Evolutionary conservation across 2,329 filamentous ascomycete genomes (phyloP).

Genomic region (Teratosphaeria pseudoeucalypti): DNA sequence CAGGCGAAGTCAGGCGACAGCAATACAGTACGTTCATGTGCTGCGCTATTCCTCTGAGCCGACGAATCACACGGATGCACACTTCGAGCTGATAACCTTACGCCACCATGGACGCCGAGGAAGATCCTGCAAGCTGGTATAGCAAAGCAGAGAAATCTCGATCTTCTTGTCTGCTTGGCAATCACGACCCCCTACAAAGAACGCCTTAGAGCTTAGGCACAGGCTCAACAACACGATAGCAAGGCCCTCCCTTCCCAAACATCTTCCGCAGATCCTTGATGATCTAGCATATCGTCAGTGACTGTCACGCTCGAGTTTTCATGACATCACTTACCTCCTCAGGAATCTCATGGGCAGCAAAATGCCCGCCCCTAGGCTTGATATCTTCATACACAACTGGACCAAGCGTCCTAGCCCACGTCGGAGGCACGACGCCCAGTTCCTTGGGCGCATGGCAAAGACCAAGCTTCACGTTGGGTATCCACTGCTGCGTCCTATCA

Average conservation of each 20-base stretch:
- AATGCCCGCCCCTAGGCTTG: slow-evolving; percentile 46
- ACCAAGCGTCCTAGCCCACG: slow-evolving; percentile 49
- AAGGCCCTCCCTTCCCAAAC: slow-evolving; percentile 39
- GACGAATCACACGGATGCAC: too few species aligned
- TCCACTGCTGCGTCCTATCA: slow-evolving; percentile 31
- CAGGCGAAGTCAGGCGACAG: too few species aligned
- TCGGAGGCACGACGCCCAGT: slow-evolving; percentile 42
- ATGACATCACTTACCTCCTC: slow-evolving; percentile 15
- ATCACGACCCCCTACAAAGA: background rate
- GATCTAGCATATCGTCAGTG: slow-evolving; percentile 22
- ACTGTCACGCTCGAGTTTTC: background rate
- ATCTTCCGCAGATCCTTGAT: slow-evolving; percentile 43
- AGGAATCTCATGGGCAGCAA: slow-evolving; percentile 48
- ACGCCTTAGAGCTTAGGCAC: slow-evolving; percentile 5
- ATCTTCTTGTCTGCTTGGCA: too few species aligned
- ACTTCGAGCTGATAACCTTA: too few species aligned
- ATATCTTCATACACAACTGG: slow-evolving; percentile 47
- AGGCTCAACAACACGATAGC: slow-evolving; percentile 6
- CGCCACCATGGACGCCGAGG: too few species aligned
- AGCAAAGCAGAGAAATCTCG: too few species aligned
- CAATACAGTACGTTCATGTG: too few species aligned
- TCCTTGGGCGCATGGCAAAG: slow-evolving; percentile 51
- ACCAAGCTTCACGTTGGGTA: slow-evolving; percentile 40
- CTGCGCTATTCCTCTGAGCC: too few species aligned
- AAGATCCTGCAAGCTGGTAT: too few species aligned